phyloP scores from a whole-genome alignment of 805 yeast genomes.

The Kazachstania psychrophila region DNA sequence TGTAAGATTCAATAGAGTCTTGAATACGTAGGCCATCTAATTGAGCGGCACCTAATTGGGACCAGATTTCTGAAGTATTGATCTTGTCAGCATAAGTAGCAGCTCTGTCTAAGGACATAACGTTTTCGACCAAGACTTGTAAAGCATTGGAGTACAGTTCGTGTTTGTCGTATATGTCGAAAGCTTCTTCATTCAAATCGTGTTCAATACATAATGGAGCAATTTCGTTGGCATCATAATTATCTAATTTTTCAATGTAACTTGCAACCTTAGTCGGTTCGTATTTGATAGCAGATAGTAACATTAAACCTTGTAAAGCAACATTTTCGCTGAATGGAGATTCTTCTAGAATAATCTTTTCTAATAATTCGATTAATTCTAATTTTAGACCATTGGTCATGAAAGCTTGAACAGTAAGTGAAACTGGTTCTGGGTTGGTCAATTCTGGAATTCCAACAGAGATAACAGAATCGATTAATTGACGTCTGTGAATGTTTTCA shows the following conservation, averaged over 20 bases:
- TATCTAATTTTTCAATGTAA: constrained; percentile 82
- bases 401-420: constrained; percentile 87
- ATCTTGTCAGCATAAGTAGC: constrained; percentile 85
- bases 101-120: constrained; percentile 92
- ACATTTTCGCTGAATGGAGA: constrained; percentile 95
- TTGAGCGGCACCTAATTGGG: constrained; percentile 92
- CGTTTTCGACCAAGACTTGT: constrained; percentile 83
- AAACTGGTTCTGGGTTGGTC: constrained; percentile 86
- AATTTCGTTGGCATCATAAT: constrained; percentile 87
- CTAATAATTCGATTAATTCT: constrained; percentile 88
- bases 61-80: constrained; percentile 83
- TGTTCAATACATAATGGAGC: constrained; percentile 87
- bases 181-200: constrained; percentile 86
- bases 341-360: constrained; percentile 93
- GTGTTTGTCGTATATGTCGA: constrained; percentile 80
- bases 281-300: constrained; percentile 92
- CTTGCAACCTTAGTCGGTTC: constrained; percentile 77
- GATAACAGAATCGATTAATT: constrained; percentile 85
- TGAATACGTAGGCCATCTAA: constrained; percentile 85
- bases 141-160: constrained; percentile 71
- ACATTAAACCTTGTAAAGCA: constrained; percentile 84
- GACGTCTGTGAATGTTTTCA: constrained; percentile 82
- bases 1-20: constrained; percentile 86
- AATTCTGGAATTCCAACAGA: constrained; percentile 94
- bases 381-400: constrained; percentile 91